Percentiles rank a stretch among this genome's conserved stretches.
Evolutionary conservation across 805 yeast genomes (phyloP).

Genomic region (Zygosaccharomyces pseudorouxii): DNA sequence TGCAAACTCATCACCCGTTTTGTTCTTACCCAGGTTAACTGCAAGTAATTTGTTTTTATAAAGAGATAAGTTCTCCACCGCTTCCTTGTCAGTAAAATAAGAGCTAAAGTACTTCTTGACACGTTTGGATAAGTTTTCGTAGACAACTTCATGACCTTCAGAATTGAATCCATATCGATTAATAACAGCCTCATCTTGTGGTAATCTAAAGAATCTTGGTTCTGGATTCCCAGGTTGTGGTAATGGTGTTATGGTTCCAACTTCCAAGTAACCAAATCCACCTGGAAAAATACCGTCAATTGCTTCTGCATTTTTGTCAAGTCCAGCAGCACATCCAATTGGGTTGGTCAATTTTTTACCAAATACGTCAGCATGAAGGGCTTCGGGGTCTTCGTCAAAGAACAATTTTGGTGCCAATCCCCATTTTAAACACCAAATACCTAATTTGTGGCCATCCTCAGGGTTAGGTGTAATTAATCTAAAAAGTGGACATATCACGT

Average conservation of each 20-base stretch:
- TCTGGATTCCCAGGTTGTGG: conserved; percentile 94
- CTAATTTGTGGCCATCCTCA: conserved; percentile 79
- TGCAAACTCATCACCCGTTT: conserved; percentile 80
- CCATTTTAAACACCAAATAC: conserved; percentile 61
- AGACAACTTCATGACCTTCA: conserved; percentile 73
- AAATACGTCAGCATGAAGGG: conserved; percentile 57
- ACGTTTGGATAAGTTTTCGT: conserved; percentile 62
- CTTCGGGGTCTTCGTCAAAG: conserved; percentile 48
- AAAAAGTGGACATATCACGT: conserved; percentile 70
- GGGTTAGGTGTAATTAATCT: conserved; percentile 64
- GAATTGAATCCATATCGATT: conserved; percentile 96
- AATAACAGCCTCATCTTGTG: conserved; percentile 83
- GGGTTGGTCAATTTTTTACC: conserved; percentile 67
- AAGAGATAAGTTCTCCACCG: conserved; percentile 43
- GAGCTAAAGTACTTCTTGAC: conserved; percentile 40
- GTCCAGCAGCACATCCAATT: conserved; percentile 91
- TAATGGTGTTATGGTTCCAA: conserved; percentile 88
- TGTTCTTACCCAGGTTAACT: conserved; percentile 88
- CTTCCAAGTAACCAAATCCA: conserved; percentile 88
- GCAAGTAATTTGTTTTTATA: conserved; percentile 64
- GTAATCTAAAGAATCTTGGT: conserved; percentile 85
- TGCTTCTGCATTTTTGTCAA: conserved; percentile 91
- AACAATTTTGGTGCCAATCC: conserved; percentile 63
- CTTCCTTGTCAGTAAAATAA: conserved; percentile 26
- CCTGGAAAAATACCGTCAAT: conserved; percentile 70